Base-by-base conservation (phyloP, 495 filamentous ascomycete species). In the Trichoderma erinaceum region DNA sequence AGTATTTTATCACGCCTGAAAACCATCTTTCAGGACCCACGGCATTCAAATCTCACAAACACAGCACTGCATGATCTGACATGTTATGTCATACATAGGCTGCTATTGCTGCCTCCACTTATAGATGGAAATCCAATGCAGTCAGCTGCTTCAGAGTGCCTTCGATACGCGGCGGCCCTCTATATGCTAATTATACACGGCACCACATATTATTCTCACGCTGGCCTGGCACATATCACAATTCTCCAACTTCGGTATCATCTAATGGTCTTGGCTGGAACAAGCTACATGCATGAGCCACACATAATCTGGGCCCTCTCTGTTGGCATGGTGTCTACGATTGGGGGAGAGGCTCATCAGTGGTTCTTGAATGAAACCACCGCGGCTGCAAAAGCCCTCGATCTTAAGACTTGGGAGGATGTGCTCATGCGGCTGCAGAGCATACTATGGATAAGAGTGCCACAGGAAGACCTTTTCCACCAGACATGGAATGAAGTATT, bases 161-260 rank as follows among this genome's bases (percentile, higher is more conserved):
- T 84, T 43, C 80, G 80, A n/a, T 81, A 78, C 69, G 77, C 73
- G 27, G 78, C 77, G 13, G 70, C 80, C 4, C 70, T 84, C 4
- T 83, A 81, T 73, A 83, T 85, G 81, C 78, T 85, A 41, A 78
- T 78, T 32, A 73, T 79, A 21, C 82, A 84, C 18, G 83, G 82
- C 1, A 77, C 80, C 25, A 83, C 81, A 16, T 85, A 84, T 70
- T 84, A 79, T 69, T 78, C 82, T 6, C 83, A 85, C 66, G 79
- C 68, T 0, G 74, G 74, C 23, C 73, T 83, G 15, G 48, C 78
- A 43, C 74, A 80, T 41, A 70, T 68, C 0, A 72, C 81, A 13
- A 68, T 81, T 35, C 67, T 66, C 12, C 73, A 70, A 41, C 70
- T 82, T 15, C 73, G 70, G n/a, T 23, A 65, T 5, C 63, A 78